These are phyloP conservation scores for Cyclocybe cylindracea DNA, from an alignment of 768 basidiomycete genomes.

Conservation along the genomic window DNA sequence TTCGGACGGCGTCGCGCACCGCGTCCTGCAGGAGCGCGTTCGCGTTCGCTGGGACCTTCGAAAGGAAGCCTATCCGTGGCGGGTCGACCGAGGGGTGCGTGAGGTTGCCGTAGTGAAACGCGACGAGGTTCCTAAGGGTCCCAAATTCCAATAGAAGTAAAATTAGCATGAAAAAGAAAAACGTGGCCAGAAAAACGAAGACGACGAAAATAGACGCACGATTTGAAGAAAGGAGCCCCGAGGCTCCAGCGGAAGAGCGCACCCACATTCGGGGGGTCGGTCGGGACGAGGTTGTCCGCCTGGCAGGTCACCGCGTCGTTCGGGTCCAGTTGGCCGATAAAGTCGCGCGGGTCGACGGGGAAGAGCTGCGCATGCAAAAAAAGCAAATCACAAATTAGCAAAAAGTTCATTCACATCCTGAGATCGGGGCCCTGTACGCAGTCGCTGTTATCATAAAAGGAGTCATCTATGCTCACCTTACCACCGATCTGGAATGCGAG, in stretches of 20 bases:
- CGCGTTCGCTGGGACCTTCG: constrained; percentile 59
- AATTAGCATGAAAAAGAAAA: not conserved
- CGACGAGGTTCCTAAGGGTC: constrained; percentile 51
- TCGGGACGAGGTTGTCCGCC: constrained; percentile 55
- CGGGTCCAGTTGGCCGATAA: constrained; percentile 42
- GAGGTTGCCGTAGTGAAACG: constrained; percentile 74
- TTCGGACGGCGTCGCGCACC: constrained; percentile 33
- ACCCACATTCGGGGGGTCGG: constrained; percentile 57
- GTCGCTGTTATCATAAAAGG: not conserved
- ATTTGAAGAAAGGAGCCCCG: constrained; percentile 71
- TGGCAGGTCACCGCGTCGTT: constrained; percentile 45
- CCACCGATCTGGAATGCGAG: constrained; percentile 68
- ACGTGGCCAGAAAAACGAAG: not conserved
- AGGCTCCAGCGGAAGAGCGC: constrained; percentile 70
- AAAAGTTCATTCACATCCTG: too few relatives aligned
- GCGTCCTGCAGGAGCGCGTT: constrained; percentile 35
- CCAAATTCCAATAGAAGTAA: not conserved
- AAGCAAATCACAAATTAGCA: not conserved
- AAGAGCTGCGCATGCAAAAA: constrained; percentile 40
- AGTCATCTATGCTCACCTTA: constrained; percentile 31
- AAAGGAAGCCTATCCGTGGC: constrained; percentile 67
- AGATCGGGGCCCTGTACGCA: too few relatives aligned
- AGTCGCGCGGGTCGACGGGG: constrained; percentile 72
- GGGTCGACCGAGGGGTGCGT: constrained; percentile 67
- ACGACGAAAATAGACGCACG: constrained; percentile 43